A percentile compares a stretch with the other conserved stretches of the same genome.
phyloP scores from a whole-genome alignment of 1,284 basidiomycete genomes.

The Clitocybe nebularis region DNA sequence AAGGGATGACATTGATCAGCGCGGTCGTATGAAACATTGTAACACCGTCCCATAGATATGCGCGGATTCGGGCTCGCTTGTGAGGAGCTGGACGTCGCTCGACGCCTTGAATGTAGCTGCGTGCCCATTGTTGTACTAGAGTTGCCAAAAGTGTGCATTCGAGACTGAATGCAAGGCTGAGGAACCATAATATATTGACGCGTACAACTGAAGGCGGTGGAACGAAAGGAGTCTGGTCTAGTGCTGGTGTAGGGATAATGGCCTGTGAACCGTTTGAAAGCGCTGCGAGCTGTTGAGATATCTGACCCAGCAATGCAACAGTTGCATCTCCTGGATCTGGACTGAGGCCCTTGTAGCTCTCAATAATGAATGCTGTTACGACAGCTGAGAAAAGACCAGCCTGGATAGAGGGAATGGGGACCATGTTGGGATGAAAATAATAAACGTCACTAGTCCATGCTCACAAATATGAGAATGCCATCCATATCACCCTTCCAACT shows the following conservation, averaged over 20 bases:
- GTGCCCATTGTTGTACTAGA: conserved; percentile 28
- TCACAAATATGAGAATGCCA: background rate
- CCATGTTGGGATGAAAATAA: background rate
- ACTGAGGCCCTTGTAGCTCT: conserved; percentile 6
- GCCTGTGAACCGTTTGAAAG: background rate
- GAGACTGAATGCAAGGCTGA: conserved; percentile 25
- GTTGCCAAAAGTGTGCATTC: conserved; percentile 26
- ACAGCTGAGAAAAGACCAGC: conserved; percentile 17
- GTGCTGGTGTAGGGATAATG: background rate
- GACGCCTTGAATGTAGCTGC: conserved; percentile 25
- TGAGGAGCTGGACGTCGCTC: conserved; percentile 26
- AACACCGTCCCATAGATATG: conserved; percentile 31
- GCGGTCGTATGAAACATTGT: conserved; percentile 27
- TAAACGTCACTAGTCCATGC: no score
- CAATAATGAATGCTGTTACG: conserved; percentile 12
- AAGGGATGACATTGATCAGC: conserved; percentile 31
- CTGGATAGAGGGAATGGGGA: background rate
- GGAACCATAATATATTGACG: conserved; percentile 33
- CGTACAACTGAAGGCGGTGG: conserved; percentile 20
- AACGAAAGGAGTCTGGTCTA: conserved; percentile 6
- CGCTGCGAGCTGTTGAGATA: background rate
- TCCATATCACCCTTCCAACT: background rate
- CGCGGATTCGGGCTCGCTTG: conserved; percentile 30
- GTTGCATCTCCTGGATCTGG: background rate
- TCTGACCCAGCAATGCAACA: background rate